Evolutionary conservation across 331 rosid genomes (phyloP).

Genomic region (Arachis monticola): DNA sequence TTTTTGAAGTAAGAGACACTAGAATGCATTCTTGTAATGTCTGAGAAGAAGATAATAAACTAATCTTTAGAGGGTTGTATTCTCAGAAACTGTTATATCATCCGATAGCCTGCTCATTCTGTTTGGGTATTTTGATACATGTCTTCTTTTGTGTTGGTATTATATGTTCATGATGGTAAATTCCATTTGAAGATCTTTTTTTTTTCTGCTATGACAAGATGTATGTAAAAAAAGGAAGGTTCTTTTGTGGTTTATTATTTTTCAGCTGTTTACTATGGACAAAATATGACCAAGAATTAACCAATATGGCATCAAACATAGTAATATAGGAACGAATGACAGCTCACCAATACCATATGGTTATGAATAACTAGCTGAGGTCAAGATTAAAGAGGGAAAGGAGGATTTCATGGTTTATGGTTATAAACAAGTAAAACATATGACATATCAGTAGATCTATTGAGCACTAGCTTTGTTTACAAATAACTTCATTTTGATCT

Average conservation of each 20-base stretch:
- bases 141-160: not conserved
- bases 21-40: not conserved
- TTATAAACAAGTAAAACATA: too few relatives aligned
- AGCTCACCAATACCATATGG: too few relatives aligned
- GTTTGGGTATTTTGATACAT: not conserved
- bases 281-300: too few relatives aligned
- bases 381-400: too few relatives aligned
- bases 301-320: too few relatives aligned
- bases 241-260: too few relatives aligned
- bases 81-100: not conserved
- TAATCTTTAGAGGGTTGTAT: slow-evolving; percentile 2
- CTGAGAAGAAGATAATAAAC: not conserved
- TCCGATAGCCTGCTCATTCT: not conserved
- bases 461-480: not conserved
- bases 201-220: too few relatives aligned
- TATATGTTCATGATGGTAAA: not conserved
- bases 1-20: slow-evolving; percentile 13
- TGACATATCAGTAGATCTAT: not conserved
- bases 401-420: too few relatives aligned
- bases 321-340: slow-evolving; percentile 1
- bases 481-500: not conserved
- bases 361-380: too few relatives aligned
- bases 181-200: too few relatives aligned
- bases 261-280: too few relatives aligned
- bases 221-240: too few relatives aligned